Percentiles rank a stretch among this genome's conserved stretches.
These are phyloP conservation scores for Camelina neglecta DNA, from an alignment of 345 rosid genomes.

Conservation along the genomic window DNA sequence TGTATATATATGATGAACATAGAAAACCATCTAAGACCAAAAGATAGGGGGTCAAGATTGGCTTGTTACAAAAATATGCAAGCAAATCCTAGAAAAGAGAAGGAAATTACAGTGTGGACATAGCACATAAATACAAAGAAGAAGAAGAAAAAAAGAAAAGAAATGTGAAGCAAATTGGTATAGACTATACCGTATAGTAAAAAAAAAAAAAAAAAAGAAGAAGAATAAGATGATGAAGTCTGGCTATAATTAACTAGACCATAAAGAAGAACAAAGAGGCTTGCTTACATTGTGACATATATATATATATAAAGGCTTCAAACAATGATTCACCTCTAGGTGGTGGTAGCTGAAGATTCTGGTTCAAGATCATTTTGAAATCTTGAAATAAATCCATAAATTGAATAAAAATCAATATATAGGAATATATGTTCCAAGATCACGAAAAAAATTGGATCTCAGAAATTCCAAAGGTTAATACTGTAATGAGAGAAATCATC, in stretches of 20 bases:
- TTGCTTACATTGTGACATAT: slow-evolving; percentile 9
- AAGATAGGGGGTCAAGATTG: slow-evolving; percentile 28
- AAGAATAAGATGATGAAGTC: slow-evolving; percentile 22
- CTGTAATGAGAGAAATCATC: slow-evolving; percentile 40
- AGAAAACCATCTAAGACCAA: slow-evolving; percentile 22
- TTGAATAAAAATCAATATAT: neutral
- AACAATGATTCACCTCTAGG: slow-evolving; percentile 2
- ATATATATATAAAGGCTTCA: neutral
- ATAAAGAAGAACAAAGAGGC: slow-evolving; percentile 11
- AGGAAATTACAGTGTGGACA: neutral
- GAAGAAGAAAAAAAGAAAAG: too few species aligned
- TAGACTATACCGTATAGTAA: neutral
- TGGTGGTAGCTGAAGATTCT: neutral
- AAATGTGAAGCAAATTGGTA: slow-evolving; percentile 11
- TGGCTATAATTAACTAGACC: neutral
- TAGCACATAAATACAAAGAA: neutral
- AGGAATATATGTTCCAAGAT: slow-evolving; percentile 29
- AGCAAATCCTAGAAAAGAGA: slow-evolving; percentile 5
- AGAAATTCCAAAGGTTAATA: slow-evolving; percentile 47
- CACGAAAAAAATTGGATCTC: slow-evolving; percentile 34
- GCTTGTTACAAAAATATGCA: slow-evolving; percentile 31
- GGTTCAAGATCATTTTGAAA: neutral
- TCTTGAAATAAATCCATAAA: neutral
- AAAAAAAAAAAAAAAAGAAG: neutral
- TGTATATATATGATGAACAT: neutral